Evolutionary conservation across 1,139 yeast species (phyloP).

Genomic region (Saccharomyces hybrid): DNA sequence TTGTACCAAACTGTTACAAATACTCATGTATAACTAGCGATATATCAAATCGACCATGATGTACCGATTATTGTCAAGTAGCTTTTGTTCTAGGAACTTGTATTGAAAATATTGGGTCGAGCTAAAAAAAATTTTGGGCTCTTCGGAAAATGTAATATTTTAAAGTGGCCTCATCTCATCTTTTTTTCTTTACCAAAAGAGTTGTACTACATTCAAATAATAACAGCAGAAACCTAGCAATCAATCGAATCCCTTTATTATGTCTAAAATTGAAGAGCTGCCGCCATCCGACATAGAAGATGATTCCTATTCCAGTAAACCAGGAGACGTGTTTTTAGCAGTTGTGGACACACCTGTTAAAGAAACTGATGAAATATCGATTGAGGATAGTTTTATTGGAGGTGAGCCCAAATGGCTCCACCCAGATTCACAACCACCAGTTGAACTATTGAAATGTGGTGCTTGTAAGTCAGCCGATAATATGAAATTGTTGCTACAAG

Average conservation of each 20-base stretch:
- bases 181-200: background rate
- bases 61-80: background rate
- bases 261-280: slow-evolving; percentile 12
- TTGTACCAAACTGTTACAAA: too few species aligned
- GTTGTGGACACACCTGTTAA: slow-evolving; percentile 46
- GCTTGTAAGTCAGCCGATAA: slow-evolving; percentile 44
- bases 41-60: background rate
- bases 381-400: slow-evolving; percentile 75
- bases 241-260: background rate
- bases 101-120: background rate
- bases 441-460: slow-evolving; percentile 49
- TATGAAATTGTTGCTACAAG: slow-evolving; percentile 67
- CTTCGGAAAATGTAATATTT: background rate
- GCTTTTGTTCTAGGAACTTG: background rate
- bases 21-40: background rate
- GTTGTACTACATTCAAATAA: background rate
- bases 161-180: background rate
- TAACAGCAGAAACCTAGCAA: background rate
- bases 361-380: slow-evolving; percentile 42
- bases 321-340: slow-evolving; percentile 43
- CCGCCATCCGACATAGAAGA: slow-evolving; percentile 26
- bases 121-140: background rate
- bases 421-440: slow-evolving; percentile 47
- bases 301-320: slow-evolving; percentile 13
- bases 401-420: slow-evolving; percentile 61